Conservation (phyloP, 2,329 filamentous ascomycete genomes). For the Emericellopsis atlantica region DNA sequence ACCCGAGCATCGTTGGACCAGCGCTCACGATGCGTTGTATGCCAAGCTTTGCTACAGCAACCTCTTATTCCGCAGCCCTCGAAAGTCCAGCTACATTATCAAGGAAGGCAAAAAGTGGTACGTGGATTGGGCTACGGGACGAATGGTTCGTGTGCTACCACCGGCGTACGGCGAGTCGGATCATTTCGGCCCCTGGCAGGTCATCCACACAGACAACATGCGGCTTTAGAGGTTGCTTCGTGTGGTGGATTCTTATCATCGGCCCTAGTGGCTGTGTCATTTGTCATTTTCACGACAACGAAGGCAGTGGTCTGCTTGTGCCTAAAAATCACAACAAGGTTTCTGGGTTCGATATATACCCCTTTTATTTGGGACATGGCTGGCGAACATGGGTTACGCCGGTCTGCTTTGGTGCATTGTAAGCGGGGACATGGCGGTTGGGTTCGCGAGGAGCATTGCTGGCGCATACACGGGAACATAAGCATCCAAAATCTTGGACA, state of each 20-base stretch:
- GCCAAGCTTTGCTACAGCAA: conserved; percentile 49
- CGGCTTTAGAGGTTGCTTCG: conserved; percentile 18
- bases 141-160: conserved; percentile 38
- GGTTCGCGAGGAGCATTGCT: too few relatives aligned
- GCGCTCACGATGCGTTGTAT: conserved; percentile 44
- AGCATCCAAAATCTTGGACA: too few relatives aligned
- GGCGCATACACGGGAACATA: too few relatives aligned
- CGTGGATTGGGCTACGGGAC: conserved; percentile 46
- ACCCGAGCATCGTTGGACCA: conserved; percentile 40
- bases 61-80: conserved; percentile 40
- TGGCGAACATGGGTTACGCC: too few relatives aligned
- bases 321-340: conserved; percentile 1
- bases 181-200: conserved; percentile 34
- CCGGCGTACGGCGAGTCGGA: conserved; percentile 41
- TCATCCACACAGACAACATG: conserved; percentile 34
- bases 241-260: not conserved
- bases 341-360: conserved; percentile 1
- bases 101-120: conserved; percentile 44
- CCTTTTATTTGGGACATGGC: not conserved
- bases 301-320: not conserved
- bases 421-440: too few relatives aligned
- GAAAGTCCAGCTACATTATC: conserved; percentile 46
- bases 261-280: not conserved
- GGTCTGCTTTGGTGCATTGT: too few relatives aligned
- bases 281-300: not conserved